Evolutionary conservation across 768 basidiomycete species (phyloP).

Genomic region (Termitomyces sp.): DNA sequence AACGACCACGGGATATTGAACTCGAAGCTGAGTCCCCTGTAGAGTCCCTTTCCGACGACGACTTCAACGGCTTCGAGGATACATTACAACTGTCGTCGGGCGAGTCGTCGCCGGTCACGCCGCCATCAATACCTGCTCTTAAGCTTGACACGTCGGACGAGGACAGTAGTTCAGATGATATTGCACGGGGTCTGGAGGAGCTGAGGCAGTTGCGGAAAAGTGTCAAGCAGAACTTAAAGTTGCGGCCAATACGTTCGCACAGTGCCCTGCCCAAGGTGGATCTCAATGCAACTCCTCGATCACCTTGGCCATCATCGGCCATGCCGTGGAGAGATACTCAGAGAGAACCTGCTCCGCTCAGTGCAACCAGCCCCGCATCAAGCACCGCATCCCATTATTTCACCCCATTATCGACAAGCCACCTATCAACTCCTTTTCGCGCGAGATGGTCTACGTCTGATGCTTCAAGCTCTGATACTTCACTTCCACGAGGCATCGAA

Average conservation of each 20-base stretch:
- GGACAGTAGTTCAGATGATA: constrained; percentile 48
- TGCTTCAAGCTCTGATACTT: constrained; percentile 19
- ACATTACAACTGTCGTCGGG: constrained; percentile 37
- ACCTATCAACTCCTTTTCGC: constrained; percentile 21
- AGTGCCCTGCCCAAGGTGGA: constrained; percentile 46
- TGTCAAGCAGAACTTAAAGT: constrained; percentile 72
- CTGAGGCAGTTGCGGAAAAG: constrained; percentile 67
- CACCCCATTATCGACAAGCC: constrained; percentile 41
- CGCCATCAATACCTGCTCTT: constrained; percentile 29
- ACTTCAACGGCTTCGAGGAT: constrained; percentile 35
- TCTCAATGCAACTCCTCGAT: constrained; percentile 24
- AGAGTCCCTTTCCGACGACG: constrained; percentile 23
- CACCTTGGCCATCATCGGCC: constrained; percentile 18
- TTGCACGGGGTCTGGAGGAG: constrained; percentile 62
- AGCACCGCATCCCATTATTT: constrained; percentile 44
- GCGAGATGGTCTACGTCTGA: constrained; percentile 23
- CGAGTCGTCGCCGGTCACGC: constrained; percentile 28
- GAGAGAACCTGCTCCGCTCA: constrained; percentile 29
- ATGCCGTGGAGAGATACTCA: constrained; percentile 18
- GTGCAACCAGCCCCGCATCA: constrained; percentile 43
- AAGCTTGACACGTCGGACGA: constrained; percentile 29
- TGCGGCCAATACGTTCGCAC: constrained; percentile 70
- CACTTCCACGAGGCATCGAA: constrained; percentile 32
- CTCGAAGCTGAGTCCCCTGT: constrained; percentile 34
- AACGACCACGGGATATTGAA: constrained; percentile 29